Conservation (phyloP, 2,329 filamentous ascomycete genomes). For the Phyllosticta citribraziliensis region DNA sequence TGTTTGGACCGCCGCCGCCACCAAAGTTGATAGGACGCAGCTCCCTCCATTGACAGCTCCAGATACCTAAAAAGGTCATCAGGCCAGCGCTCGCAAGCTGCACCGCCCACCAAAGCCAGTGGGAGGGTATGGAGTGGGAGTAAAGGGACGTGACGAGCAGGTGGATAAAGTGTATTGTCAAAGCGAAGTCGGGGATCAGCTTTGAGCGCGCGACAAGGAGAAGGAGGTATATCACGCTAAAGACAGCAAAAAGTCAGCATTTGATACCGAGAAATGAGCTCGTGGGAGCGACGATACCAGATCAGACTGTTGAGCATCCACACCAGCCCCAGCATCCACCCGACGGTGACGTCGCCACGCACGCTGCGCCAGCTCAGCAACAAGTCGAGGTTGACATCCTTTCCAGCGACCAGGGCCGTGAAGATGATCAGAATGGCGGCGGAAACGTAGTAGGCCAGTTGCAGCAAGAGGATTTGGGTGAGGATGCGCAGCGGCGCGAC, state of each 20-base stretch:
- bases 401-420: constrained; percentile 56
- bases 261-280: not conserved
- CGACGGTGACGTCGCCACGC: constrained; percentile 57
- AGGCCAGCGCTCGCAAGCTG: constrained; percentile 51
- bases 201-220: constrained; percentile 80
- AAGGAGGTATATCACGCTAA: constrained; percentile 73
- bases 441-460: constrained; percentile 54
- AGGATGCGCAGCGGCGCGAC: constrained; percentile 58
- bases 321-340: constrained; percentile 58
- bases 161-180: constrained; percentile 80
- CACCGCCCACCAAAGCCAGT: constrained; percentile 78
- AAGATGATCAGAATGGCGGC: constrained; percentile 56
- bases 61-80: constrained; percentile 68
- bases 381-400: constrained; percentile 47
- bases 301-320: constrained; percentile 58
- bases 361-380: constrained; percentile 55
- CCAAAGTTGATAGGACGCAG: constrained; percentile 82
- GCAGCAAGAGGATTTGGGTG: constrained; percentile 55
- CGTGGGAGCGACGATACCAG: constrained; percentile 40
- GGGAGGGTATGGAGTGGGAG: constrained; percentile 62
- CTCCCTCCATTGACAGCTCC: constrained; percentile 87
- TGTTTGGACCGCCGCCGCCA: constrained; percentile 34
- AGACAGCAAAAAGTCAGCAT: not conserved
- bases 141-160: constrained; percentile 70
- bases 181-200: constrained; percentile 86